phyloP scores from a whole-genome alignment of 202 grass and related monocot species.

The Bolboschoenoplectus hybrid region DNA sequence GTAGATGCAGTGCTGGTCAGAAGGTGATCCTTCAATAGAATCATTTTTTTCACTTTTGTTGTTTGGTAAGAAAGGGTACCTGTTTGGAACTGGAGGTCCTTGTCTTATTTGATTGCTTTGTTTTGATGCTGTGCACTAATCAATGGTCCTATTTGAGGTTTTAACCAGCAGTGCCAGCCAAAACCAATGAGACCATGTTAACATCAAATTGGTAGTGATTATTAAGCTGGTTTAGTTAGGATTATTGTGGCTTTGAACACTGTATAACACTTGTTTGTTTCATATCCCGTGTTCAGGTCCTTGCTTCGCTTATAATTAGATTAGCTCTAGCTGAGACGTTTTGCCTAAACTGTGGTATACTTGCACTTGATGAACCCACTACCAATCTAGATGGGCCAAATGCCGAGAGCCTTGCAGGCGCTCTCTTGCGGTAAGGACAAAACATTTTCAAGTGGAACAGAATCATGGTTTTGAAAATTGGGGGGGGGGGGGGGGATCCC shows the following conservation, averaged over 20 bases:
- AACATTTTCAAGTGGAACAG: not conserved
- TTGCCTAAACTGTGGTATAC: constrained; percentile 95
- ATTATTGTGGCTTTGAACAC: constrained; percentile 5
- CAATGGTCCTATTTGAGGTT: not conserved
- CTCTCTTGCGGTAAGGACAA: constrained; percentile 67
- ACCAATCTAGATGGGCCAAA: constrained; percentile 97
- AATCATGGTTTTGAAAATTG: not conserved
- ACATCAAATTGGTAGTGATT: not conserved
- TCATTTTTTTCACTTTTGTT: constrained; percentile 26
- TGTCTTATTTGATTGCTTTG: not conserved
- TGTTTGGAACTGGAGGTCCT: not conserved
- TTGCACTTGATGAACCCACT: constrained; percentile 95
- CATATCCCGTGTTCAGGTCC: constrained; percentile 59
- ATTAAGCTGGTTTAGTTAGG: too few relatives aligned
- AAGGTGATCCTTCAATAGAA: constrained; percentile 55
- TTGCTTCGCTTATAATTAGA: constrained; percentile 99
- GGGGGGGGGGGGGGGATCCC: too few relatives aligned
- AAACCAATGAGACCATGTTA: not conserved
- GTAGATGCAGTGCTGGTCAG: constrained; percentile 97
- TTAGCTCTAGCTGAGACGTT: constrained; percentile 91
- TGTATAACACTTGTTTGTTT: constrained; percentile 31
- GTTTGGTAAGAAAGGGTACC: not conserved
- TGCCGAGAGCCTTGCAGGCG: constrained; percentile 84
- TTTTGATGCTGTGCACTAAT: constrained; percentile 3
- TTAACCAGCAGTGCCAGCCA: constrained; percentile 15